These are phyloP conservation scores for Picea glauca DNA, from an alignment of 75 land plant genomes.

Conservation along the genomic window DNA sequence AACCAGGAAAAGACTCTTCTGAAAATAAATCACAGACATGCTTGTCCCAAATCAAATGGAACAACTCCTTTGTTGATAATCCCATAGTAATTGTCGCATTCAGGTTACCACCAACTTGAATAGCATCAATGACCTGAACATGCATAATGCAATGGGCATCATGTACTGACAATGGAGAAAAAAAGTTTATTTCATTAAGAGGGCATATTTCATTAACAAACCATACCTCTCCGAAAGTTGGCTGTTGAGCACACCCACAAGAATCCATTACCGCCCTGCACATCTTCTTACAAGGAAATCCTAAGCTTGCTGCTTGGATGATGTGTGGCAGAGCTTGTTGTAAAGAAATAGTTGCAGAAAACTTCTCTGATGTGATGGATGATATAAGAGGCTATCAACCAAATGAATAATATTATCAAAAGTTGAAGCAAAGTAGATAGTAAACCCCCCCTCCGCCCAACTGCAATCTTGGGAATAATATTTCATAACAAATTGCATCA, in stretches of 20 bases:
- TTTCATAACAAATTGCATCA: not conserved
- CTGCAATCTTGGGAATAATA: not conserved
- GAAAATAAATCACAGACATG: conserved; percentile 37
- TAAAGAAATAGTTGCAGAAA: conserved; percentile 16
- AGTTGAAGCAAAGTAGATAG: conserved; percentile 1
- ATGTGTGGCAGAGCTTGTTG: conserved; percentile 22
- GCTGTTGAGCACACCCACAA: conserved; percentile 29
- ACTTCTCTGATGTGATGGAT: conserved; percentile 25
- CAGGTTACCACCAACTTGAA: conserved; percentile 9
- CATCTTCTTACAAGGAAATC: conserved; percentile 40
- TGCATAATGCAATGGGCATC: not conserved
- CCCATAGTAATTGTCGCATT: conserved; percentile 22
- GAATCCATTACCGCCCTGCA: conserved; percentile 23
- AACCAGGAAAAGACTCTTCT: conserved; percentile 26
- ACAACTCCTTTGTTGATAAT: conserved; percentile 31
- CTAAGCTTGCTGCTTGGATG: conserved; percentile 32
- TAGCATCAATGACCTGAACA: conserved; percentile 14
- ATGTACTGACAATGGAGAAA: not conserved
- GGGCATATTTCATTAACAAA: not conserved
- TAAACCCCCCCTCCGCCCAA: not conserved
- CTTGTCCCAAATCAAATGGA: conserved; percentile 29
- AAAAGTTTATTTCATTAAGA: not conserved
- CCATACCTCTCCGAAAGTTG: conserved; percentile 31
- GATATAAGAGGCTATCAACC: conserved; percentile 31
- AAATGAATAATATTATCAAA: not conserved